Percentiles rank a stretch among this genome's conserved stretches.
phyloP scores from a whole-genome alignment of 768 basidiomycete species.

The Albatrellus ellisii region DNA sequence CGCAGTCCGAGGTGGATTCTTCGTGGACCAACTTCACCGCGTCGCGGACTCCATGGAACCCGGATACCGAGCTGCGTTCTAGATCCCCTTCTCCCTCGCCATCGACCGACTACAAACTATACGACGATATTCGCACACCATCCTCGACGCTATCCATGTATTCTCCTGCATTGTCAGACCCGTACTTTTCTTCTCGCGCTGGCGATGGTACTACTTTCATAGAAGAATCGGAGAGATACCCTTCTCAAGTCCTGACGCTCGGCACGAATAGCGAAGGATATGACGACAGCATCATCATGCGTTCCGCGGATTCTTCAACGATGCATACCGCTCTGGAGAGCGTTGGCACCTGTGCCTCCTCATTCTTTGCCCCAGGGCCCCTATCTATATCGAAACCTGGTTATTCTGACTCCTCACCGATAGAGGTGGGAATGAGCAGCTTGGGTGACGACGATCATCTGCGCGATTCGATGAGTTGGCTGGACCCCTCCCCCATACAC shows the following conservation, averaged over 20 bases:
- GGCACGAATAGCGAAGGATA: conserved; percentile 6
- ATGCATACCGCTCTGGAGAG: conserved; percentile 14
- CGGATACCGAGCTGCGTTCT: conserved; percentile 6
- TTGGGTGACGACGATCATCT: conserved; percentile 8
- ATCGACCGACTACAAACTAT: conserved; percentile 8
- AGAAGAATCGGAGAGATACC: conserved; percentile 2
- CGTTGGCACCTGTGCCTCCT: conserved; percentile 5
- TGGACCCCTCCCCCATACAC: conserved; percentile 8
- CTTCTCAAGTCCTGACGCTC: conserved; percentile 8
- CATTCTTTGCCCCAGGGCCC: conserved; percentile 7
- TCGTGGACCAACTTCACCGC: conserved; percentile 10
- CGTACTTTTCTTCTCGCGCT: conserved; percentile 5
- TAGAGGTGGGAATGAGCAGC: conserved; percentile 13
- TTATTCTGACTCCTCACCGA: conserved; percentile 8
- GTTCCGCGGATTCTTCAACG: conserved; percentile 9
- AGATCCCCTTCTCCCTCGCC: conserved; percentile 9
- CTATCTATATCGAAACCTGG: conserved; percentile 10
- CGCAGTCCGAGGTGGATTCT: conserved; percentile 3
- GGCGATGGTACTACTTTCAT: conserved; percentile 11
- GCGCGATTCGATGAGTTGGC: conserved; percentile 14
- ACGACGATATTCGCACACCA: conserved; percentile 12
- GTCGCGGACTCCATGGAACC: conserved; percentile 11
- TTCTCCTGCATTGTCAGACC: conserved; percentile 12
- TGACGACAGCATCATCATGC: conserved; percentile 13
- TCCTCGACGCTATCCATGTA: conserved; percentile 14